Percentiles rank a stretch among this genome's conserved stretches.
Evolutionary conservation across 140 eudicot species (phyloP).

Genomic region (Stevia rebaudiana): DNA sequence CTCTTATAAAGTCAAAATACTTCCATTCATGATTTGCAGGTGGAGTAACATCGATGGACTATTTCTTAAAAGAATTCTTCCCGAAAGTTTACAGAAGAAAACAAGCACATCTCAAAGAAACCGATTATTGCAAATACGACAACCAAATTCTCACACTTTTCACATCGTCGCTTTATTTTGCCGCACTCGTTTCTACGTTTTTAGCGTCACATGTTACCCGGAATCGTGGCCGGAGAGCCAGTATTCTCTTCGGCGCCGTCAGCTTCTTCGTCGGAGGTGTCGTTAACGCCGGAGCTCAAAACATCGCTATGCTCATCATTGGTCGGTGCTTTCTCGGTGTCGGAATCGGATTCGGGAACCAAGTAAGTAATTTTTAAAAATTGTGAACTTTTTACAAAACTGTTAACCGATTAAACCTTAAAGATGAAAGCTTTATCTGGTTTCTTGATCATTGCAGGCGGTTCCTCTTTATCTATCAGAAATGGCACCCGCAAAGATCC

Average conservation of each 20-base stretch:
- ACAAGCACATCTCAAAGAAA: conserved; percentile 60
- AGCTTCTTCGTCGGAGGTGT: conserved; percentile 68
- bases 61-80: conserved; percentile 66
- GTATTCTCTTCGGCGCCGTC: conserved; percentile 61
- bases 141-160: conserved; percentile 75
- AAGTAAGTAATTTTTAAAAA: too few relatives aligned
- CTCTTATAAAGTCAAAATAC: neutral
- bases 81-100: conserved; percentile 55
- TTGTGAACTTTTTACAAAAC: too few relatives aligned
- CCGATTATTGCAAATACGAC: conserved; percentile 91
- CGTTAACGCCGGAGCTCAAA: conserved; percentile 61
- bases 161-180: conserved; percentile 76
- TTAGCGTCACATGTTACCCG: conserved; percentile 68
- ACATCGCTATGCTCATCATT: conserved; percentile 71
- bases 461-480: conserved; percentile 92
- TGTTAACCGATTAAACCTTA: too few relatives aligned
- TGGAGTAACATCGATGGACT: conserved; percentile 95
- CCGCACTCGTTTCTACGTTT: conserved; percentile 67
- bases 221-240: conserved; percentile 55
- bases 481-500: conserved; percentile 86
- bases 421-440: too few relatives aligned
- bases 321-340: conserved; percentile 76
- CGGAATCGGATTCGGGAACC: conserved; percentile 91
- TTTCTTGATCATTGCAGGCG: conserved; percentile 44
- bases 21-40: conserved; percentile 38